phyloP scores from a whole-genome alignment of 2,329 filamentous ascomycete species.

The Aspergillus pseudoglaucus region DNA sequence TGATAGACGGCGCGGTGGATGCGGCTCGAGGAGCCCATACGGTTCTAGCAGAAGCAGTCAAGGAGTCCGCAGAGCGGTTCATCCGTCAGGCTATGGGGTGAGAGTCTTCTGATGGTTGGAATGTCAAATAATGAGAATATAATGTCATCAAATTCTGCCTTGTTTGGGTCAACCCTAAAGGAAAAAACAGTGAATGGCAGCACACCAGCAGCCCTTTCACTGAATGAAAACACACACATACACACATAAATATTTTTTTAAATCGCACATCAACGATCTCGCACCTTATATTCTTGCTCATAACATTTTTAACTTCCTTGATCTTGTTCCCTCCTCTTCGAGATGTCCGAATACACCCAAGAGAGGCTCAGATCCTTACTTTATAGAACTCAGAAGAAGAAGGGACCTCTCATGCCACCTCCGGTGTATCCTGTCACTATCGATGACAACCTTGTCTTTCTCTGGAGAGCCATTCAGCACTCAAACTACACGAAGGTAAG shows the following conservation, averaged over 20 bases:
- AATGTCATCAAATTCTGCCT: slow-evolving; percentile 6
- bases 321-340: neutral
- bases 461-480: slow-evolving; percentile 38
- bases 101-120: slow-evolving; percentile 9
- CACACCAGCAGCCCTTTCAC: neutral
- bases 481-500: slow-evolving; percentile 34
- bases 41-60: slow-evolving; percentile 56
- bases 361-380: neutral
- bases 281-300: neutral
- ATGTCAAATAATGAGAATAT: slow-evolving; percentile 21
- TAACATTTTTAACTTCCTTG: neutral
- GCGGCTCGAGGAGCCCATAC: slow-evolving; percentile 54
- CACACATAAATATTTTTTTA: no score
- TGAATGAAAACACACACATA: no score
- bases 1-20: slow-evolving; percentile 59
- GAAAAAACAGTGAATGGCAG: slow-evolving; percentile 15
- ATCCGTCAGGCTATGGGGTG: slow-evolving; percentile 15
- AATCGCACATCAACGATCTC: neutral
- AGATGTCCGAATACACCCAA: neutral
- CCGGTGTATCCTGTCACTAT: slow-evolving; percentile 6
- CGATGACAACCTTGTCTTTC: slow-evolving; percentile 36
- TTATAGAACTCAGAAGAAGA: neutral
- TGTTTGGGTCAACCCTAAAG: neutral
- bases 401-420: slow-evolving; percentile 30
- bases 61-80: slow-evolving; percentile 47